Evolutionary conservation across 2,329 filamentous ascomycete species (phyloP), one percentile per base, ranked within the genome.

Genomic region (Colletotrichum caudatum): DNA sequence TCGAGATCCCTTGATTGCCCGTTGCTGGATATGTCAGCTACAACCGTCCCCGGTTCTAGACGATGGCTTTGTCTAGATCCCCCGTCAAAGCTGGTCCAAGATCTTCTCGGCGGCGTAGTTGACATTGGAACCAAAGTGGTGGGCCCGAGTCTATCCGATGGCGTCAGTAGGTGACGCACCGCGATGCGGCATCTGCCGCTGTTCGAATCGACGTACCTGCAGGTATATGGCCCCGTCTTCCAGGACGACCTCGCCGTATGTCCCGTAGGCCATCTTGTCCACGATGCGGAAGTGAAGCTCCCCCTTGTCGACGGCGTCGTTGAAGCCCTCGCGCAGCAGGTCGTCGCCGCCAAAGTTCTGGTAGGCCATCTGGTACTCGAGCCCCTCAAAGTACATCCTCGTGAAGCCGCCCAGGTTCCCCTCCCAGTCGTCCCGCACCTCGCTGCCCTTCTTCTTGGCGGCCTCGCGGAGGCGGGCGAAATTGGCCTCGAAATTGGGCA

Each of bases 211-310:
- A 75, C 77, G 75, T 78, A 84, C 82, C 82, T 87, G 85, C n/a
- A 89, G 75, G 69, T 85, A 86, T 29, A 88, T 76, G 39, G 83
- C 77, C 1, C 85, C 86, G 50, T 84, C 83, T 75, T 88, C 85
- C 39, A 88, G 69, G 2, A 84, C 78, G 23, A 78, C 76, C 80
- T 89, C 86, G 73, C 83, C 81, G 70, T 87, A 87, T 16, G 76
- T 78, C 7, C 74, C 77, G 66, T 82, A 80, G 74, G 78, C 74
- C 51, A 85, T 79, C 74, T 82, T 80, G 60, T 86, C 85, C 3
- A 87, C 85, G 48, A 88, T 75, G 37, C 85, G 81, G 74, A 88
- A 82, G 26, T 76, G 80, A 23, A 87, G 76, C 74, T 83, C 80
- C 50, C 78, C 80, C 74, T 80, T 83, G 12, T 81, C 79, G n/a